These are phyloP conservation scores for Nitzschia inconspicua DNA, from an alignment of 108 stramenopile species.

Conservation along the genomic window DNA sequence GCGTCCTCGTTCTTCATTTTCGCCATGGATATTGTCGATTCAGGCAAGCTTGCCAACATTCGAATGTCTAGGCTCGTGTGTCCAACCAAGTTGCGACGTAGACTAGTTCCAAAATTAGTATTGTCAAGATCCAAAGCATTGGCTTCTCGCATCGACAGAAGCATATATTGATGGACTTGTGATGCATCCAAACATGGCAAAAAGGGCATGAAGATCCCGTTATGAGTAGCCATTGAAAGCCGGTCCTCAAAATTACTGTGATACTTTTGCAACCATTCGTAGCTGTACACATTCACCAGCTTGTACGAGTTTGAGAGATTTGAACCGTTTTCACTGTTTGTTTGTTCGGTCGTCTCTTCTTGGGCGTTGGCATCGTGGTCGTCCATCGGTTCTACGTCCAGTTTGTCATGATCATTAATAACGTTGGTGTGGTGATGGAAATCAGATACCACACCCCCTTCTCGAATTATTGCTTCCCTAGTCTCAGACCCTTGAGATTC, in stretches of 20 bases:
- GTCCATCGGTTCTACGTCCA: not conserved
- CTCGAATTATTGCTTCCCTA: not conserved
- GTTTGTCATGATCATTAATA: not conserved
- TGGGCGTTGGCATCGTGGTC: not conserved
- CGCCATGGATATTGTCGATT: not conserved
- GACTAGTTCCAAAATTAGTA: not conserved
- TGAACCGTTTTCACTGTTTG: too few species aligned
- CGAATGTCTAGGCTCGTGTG: conserved; percentile 28
- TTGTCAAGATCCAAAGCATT: conserved; percentile 8
- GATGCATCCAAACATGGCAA: conserved; percentile 5
- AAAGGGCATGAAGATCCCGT: too few species aligned
- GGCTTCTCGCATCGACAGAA: conserved; percentile 16
- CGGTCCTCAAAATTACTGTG: not conserved
- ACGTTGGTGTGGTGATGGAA: not conserved
- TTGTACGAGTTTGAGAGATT: too few species aligned
- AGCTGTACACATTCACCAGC: too few species aligned
- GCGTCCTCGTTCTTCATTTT: not conserved
- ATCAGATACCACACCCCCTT: not conserved
- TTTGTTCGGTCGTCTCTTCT: not conserved
- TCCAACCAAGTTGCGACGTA: conserved; percentile 13
- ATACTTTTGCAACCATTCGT: not conserved
- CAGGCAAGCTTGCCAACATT: not conserved
- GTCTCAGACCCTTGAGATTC: not conserved
- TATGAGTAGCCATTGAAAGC: not conserved
- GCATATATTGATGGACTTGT: conserved; percentile 1